Percentiles rank a stretch among this genome's conserved stretches.
Evolutionary conservation across 345 rosid species (phyloP).

Genomic region (Gynandropsis gynandra): DNA sequence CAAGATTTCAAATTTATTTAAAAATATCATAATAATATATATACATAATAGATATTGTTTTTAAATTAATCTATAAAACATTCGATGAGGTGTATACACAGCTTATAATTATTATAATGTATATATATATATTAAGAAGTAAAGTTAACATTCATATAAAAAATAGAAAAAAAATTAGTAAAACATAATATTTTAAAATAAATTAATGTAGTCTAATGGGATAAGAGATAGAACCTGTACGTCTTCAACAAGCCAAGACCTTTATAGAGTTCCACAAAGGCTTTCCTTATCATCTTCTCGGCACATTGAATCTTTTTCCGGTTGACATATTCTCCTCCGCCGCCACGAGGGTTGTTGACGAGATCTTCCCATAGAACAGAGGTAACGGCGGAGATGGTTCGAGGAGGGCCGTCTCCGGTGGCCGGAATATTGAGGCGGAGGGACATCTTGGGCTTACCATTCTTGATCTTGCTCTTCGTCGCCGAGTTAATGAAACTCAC

Average conservation of each 20-base stretch:
- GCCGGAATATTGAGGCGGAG: constrained; percentile 76
- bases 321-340: constrained; percentile 46
- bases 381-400: constrained; percentile 57
- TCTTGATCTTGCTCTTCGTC: constrained; percentile 52
- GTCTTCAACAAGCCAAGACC: constrained; percentile 75
- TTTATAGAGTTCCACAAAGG: constrained; percentile 78
- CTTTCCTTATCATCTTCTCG: constrained; percentile 77
- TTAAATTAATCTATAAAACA: too few relatives aligned
- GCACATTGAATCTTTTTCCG: constrained; percentile 79
- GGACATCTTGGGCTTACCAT: constrained; percentile 67
- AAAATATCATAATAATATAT: too few relatives aligned
- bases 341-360: constrained; percentile 56
- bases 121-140: too few relatives aligned
- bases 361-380: constrained; percentile 84
- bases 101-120: too few relatives aligned
- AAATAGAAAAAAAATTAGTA: neutral
- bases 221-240: constrained; percentile 43
- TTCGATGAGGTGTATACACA: too few relatives aligned
- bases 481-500: constrained; percentile 61
- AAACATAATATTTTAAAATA: neutral
- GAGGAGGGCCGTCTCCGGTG: constrained; percentile 30
- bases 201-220: neutral
- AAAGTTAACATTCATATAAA: neutral
- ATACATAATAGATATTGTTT: too few relatives aligned
- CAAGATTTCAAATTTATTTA: too few relatives aligned